These are phyloP conservation scores for Globisporangium nunn DNA, from an alignment of 352 stramenopile genomes.

Conservation along the genomic window DNA sequence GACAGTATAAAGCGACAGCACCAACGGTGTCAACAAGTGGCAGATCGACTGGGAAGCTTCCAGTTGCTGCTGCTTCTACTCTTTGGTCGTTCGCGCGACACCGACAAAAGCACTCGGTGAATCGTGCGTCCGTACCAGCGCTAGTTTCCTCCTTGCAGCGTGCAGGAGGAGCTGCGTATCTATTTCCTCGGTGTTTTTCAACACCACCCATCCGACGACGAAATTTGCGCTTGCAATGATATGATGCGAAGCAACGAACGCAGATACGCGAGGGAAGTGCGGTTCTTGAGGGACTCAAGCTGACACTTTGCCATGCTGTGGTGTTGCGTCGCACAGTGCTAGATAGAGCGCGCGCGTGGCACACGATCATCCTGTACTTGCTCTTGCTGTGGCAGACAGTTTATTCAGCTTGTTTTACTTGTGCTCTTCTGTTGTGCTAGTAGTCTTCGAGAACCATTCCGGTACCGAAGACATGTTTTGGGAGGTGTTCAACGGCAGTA, in stretches of 20 bases:
- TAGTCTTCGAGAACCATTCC: no score
- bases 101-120: neutral
- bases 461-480: no score
- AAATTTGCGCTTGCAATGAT: slow-evolving; percentile 14
- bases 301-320: no score
- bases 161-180: slow-evolving; percentile 1
- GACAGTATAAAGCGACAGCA: neutral
- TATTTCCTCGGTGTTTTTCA: slow-evolving; percentile 81
- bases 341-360: no score
- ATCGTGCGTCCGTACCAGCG: slow-evolving; percentile 15
- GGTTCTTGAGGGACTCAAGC: no score
- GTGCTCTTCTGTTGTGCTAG: no score
- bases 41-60: neutral
- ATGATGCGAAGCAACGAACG: neutral
- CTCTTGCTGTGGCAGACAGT: no score
- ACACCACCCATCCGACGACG: slow-evolving; percentile 63
- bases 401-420: no score
- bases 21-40: neutral
- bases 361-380: no score
- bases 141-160: neutral
- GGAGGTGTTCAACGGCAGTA: no score
- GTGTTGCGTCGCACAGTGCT: no score
- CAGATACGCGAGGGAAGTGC: no score
- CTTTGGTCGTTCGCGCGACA: slow-evolving; percentile 20
- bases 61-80: neutral